Evolutionary conservation across 2,329 filamentous ascomycete species (phyloP), one percentile per base, ranked within the genome.

Genomic region (Colletotrichum magnum): DNA sequence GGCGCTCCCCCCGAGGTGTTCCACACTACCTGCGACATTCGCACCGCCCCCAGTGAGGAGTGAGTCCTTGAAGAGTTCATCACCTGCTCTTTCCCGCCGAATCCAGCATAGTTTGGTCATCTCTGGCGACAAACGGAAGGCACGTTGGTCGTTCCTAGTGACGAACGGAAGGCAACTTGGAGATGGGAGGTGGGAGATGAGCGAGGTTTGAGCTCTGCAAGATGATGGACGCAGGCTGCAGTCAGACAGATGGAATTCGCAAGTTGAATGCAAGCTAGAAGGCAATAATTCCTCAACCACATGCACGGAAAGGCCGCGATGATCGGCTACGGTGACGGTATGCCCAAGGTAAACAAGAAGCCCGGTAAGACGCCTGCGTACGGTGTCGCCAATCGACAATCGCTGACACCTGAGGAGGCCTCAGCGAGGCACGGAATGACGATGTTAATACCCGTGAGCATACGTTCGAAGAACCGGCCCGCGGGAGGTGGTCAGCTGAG

Each of bases 21-120:
- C 47, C 13, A 16, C n/a, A 64, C 65, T 16, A 28, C 51, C 13
- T 68, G 53, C 43, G 48, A 64, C n/a, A 59, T 68, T 28, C 64
- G 50, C n/a, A 21, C 58, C 2, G 51, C n/a, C 13, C 47, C 2
- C 1, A 26, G 10, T 9, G 16, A 41, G 26, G 32, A 36, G 32
- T 36, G 7, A 6, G 7, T 3, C 4, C 32, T 3, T 3, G 32
- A 36, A 10, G 32, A 3, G 32, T 10, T 36, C 7, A 10, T 24
- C 21, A 36, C 32, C 7, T 36, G 6, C 10, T 52, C 21, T 12
- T 26, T 52, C 7, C 24, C 2, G 47, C 13, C 43, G 16, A 16
- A 2, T 18, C 18, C 18, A 18, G 18, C 18, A 18, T 18, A 18
- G 18, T 18, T 18, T 18, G 47, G 47, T 50, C n/a, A 50, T 50